Percentiles rank a stretch among this genome's conserved stretches.
These are phyloP conservation scores for Venturia carpophila DNA, from an alignment of 2,329 filamentous ascomycete genomes.

Conservation along the genomic window DNA sequence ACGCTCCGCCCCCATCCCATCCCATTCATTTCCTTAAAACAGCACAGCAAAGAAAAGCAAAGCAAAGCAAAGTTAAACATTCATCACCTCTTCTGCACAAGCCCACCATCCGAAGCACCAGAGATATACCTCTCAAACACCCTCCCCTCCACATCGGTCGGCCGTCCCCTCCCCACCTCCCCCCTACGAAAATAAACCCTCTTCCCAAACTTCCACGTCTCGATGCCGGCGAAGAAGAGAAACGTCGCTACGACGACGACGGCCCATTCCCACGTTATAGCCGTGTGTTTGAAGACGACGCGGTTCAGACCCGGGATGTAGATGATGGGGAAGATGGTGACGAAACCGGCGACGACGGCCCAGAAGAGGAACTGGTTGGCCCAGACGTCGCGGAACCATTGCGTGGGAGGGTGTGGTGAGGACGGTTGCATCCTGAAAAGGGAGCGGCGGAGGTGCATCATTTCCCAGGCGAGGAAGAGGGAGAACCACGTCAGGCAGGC, in stretches of 20 bases:
- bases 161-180: background rate
- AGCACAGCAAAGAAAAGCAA: no score
- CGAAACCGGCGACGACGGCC: constrained; percentile 35
- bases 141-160: background rate
- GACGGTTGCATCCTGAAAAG: constrained; percentile 50
- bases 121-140: constrained; percentile 14
- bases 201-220: constrained; percentile 62
- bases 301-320: constrained; percentile 41
- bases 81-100: background rate
- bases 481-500: constrained; percentile 69
- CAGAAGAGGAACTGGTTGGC: constrained; percentile 41
- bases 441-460: constrained; percentile 62
- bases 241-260: constrained; percentile 43
- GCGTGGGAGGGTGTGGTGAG: constrained; percentile 45
- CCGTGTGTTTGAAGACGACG: constrained; percentile 39
- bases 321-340: constrained; percentile 38
- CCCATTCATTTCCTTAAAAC: background rate
- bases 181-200: constrained; percentile 33
- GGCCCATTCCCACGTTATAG: constrained; percentile 41
- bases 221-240: constrained; percentile 57
- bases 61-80: background rate
- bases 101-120: constrained; percentile 8
- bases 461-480: constrained; percentile 71
- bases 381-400: constrained; percentile 63
- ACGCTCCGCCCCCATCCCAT: background rate